Evolutionary conservation across 2,329 filamentous ascomycete genomes (phyloP).

Genomic region (Colletotrichum graminicola): DNA sequence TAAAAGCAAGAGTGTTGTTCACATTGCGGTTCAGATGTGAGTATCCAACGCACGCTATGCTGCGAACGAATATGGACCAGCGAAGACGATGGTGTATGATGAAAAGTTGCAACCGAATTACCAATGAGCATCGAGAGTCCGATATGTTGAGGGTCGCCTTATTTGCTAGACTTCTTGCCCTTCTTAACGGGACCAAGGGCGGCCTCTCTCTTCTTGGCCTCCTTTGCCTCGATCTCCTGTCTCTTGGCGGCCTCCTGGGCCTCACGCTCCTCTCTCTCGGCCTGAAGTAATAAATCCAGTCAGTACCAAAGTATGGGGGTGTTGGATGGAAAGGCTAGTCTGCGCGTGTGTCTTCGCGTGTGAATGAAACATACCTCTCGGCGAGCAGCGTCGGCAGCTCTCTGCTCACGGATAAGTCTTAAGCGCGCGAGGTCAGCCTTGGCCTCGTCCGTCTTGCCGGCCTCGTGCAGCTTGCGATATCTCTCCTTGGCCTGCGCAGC

Average conservation of each 20-base stretch:
- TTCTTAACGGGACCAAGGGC: slow-evolving; percentile 61
- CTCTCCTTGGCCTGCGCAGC: slow-evolving; percentile 89
- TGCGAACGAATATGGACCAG: slow-evolving; percentile 13
- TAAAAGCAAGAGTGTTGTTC: slow-evolving; percentile 16
- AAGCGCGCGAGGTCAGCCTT: slow-evolving; percentile 89
- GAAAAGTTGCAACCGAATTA: slow-evolving; percentile 8
- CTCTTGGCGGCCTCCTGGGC: slow-evolving; percentile 62
- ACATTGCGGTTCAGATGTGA: slow-evolving; percentile 9
- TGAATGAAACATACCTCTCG: slow-evolving; percentile 73
- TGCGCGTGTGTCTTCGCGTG: neutral
- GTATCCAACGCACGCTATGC: slow-evolving; percentile 15
- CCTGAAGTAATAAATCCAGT: slow-evolving; percentile 51
- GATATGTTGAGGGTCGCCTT: neutral
- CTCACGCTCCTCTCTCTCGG: slow-evolving; percentile 69
- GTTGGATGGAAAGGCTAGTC: neutral
- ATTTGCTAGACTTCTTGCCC: slow-evolving; percentile 57
- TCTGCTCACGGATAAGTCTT: slow-evolving; percentile 84
- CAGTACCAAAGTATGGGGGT: neutral
- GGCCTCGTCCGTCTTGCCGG: slow-evolving; percentile 97
- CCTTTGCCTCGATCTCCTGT: slow-evolving; percentile 65
- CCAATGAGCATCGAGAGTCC: neutral
- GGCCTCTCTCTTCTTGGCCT: slow-evolving; percentile 68
- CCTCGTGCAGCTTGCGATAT: slow-evolving; percentile 91
- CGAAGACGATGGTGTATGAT: slow-evolving; percentile 29
- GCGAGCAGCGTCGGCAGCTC: slow-evolving; percentile 84